Base-by-base conservation (phyloP, 306 rosid species). In the Prunus mume region DNA sequence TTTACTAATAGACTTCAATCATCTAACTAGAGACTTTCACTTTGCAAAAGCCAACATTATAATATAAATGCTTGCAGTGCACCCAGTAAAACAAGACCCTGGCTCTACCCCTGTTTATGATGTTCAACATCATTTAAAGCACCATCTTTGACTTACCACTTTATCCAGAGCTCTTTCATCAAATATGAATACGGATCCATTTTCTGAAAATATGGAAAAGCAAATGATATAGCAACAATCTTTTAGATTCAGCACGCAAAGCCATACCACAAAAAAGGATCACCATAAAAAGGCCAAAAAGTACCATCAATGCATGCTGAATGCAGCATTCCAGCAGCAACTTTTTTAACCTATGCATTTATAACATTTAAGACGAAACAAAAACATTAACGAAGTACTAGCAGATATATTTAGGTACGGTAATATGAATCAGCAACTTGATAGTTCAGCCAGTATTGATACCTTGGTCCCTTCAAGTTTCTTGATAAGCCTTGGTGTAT, bases 381-480 rank as follows among this genome's bases (percentile, higher is more conserved):
- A 64, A 46, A 69, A 28, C 50, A 34, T 27, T 50, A 41, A 49
- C 46, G 17, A 30, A 34, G n/a, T 9, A 18, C 38, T 15, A n/a
- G 19, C 67, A 30, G 52, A 52, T 7, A 34, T 19, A 28, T 50
- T 19, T 15, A 18, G 43, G 60, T 64, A 57, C 41, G 15, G 69
- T 25, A 72, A 76, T 76, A 88, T 30, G 9, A 78, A 75, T 43
- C 74, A 75, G 63, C 38, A 62, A 75, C 46, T 45, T 74, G 65
- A 69, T 61, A 69, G 25, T 75, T 84, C 78, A 81, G 65, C 65
- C 66, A 46, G 83, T 43, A 32, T 14, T 65, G 46, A 71, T 71
- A 92, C 97, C 96, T 92, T 94, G 84, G 88, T 76, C 84, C 95
- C 97, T 73, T 88, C 97, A 69, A 94, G 98, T 84, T 89, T 87